Conservation (phyloP, 2,329 filamentous ascomycete species). For the Stromatinia cepivora region DNA sequence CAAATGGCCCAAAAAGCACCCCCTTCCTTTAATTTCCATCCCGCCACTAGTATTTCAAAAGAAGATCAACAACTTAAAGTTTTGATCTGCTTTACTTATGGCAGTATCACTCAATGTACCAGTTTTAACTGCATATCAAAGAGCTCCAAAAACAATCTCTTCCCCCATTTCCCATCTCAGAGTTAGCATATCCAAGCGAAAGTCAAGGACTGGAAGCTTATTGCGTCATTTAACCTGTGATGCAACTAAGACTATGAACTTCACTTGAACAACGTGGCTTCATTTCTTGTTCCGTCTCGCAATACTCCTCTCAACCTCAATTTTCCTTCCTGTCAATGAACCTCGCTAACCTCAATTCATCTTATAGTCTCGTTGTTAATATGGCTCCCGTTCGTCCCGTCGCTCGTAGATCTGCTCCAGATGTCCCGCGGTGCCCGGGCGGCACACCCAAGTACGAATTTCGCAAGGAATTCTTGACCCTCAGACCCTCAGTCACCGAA, state of each 20-base stretch:
- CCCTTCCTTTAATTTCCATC: not conserved
- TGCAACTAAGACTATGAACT: not conserved
- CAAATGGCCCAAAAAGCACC: not conserved
- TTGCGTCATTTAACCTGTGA: no score
- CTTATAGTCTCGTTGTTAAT: not conserved
- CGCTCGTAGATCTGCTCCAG: not conserved
- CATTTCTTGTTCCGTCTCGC: not conserved
- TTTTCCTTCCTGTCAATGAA: not conserved
- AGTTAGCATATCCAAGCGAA: not conserved
- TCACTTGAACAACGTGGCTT: not conserved
- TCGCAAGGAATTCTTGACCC: not conserved
- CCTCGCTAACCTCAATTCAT: not conserved
- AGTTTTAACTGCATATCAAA: no score
- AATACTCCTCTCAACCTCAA: not conserved
- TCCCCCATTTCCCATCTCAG: not conserved
- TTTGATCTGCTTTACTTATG: not conserved
- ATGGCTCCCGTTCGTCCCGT: not conserved
- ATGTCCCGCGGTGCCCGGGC: not conserved
- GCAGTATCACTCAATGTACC: not conserved
- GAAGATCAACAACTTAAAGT: no score
- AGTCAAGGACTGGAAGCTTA: not conserved
- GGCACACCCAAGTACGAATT: not conserved
- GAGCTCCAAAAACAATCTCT: not conserved
- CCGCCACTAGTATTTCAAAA: not conserved
- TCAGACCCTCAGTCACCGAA: not conserved